phyloP scores from a whole-genome alignment of 2,329 filamentous ascomycete genomes.

The Tolypocladium ophioglossoides region DNA sequence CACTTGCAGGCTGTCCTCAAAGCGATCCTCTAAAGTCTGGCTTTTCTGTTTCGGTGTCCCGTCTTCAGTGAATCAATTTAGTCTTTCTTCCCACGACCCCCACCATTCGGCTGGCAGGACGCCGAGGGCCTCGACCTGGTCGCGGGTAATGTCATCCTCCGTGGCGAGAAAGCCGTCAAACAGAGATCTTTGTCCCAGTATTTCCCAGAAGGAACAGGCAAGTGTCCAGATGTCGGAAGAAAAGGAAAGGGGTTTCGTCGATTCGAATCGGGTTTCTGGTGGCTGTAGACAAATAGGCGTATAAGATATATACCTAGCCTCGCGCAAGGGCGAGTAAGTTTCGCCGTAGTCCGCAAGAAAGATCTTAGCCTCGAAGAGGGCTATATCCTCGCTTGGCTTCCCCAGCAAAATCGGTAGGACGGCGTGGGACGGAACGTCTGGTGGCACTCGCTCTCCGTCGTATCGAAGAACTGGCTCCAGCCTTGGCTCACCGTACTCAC shows the following conservation, averaged over 20 bases:
- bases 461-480: no score
- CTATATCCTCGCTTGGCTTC: constrained; percentile 16
- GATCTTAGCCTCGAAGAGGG: constrained; percentile 9
- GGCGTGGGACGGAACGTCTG: constrained; percentile 16
- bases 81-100: constrained; percentile 7
- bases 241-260: constrained; percentile 18
- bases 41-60: constrained; percentile 5
- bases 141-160: constrained; percentile 5
- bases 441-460: constrained; percentile 10
- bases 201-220: constrained; percentile 21
- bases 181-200: constrained; percentile 14
- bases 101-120: constrained; percentile 8
- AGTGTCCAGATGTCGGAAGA: constrained; percentile 27
- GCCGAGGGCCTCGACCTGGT: constrained; percentile 9
- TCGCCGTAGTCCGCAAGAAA: constrained; percentile 22
- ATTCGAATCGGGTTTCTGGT: constrained; percentile 23
- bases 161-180: constrained; percentile 6
- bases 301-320: constrained; percentile 13
- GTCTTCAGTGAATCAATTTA: constrained; percentile 6
- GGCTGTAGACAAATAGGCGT: constrained; percentile 17
- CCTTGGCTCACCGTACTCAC: no score
- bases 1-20: constrained; percentile 5
- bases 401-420: constrained; percentile 23
- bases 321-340: constrained; percentile 15
- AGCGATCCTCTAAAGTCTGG: constrained; percentile 4